Conservation (phyloP, 2,329 filamentous ascomycete species). For the Coniochaeta sp. region DNA sequence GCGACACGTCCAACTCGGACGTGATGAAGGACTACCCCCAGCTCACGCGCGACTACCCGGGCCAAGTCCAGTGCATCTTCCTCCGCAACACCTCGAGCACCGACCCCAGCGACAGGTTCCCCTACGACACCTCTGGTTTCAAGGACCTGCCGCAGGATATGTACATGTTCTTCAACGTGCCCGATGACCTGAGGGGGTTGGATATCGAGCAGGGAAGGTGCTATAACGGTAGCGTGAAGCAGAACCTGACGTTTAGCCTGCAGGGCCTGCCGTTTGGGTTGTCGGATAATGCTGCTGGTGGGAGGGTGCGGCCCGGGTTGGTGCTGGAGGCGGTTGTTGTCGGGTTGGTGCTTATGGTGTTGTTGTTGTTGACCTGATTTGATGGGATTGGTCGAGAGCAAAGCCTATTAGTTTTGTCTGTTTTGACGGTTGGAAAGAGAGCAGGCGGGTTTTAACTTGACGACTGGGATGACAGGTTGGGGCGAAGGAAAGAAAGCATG, state of each 20-base stretch:
- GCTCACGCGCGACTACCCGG: slow-evolving; percentile 58
- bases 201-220: slow-evolving; percentile 65
- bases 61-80: slow-evolving; percentile 71
- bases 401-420: not conserved
- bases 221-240: slow-evolving; percentile 54
- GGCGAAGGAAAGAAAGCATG: not conserved
- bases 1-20: slow-evolving; percentile 70
- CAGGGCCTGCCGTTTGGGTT: slow-evolving; percentile 50
- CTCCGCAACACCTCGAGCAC: slow-evolving; percentile 68
- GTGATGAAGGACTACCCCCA: slow-evolving; percentile 61
- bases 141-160: slow-evolving; percentile 55
- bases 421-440: not conserved
- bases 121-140: slow-evolving; percentile 69
- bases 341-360: not conserved
- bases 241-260: slow-evolving; percentile 65
- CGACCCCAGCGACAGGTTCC: slow-evolving; percentile 60
- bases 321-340: not conserved
- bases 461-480: too few species aligned
- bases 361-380: not conserved
- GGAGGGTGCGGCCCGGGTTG: not conserved
- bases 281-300: slow-evolving; percentile 2
- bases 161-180: slow-evolving; percentile 75
- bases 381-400: not conserved
- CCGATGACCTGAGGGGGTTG: slow-evolving; percentile 59
- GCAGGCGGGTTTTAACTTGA: too few species aligned